phyloP scores from a whole-genome alignment of 2,329 filamentous ascomycete genomes.

The Lasiodiplodia citricola region DNA sequence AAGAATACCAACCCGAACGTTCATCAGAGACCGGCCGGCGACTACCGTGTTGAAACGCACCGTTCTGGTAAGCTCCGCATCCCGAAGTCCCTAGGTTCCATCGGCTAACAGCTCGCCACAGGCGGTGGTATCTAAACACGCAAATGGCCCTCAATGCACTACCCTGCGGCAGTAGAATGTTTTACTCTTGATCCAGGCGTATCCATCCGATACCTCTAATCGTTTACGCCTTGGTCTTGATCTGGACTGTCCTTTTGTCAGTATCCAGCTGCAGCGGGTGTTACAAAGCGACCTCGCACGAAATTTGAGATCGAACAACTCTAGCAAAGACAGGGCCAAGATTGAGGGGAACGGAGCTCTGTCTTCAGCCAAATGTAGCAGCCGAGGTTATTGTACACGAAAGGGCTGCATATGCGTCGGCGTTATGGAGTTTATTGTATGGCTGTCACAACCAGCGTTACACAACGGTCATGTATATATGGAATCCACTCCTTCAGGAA shows the following conservation, averaged over 20 bases:
- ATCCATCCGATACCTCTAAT: neutral
- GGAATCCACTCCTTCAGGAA: constrained; percentile 1
- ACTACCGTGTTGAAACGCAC: constrained; percentile 22
- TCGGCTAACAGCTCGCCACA: neutral
- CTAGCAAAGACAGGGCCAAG: neutral
- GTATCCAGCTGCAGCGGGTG: neutral
- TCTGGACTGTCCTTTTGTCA: neutral
- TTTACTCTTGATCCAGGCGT: neutral
- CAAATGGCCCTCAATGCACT: neutral
- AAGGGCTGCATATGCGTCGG: constrained; percentile 6
- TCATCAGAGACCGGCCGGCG: constrained; percentile 31
- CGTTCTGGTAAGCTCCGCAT: constrained; percentile 13
- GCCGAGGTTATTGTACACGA: neutral
- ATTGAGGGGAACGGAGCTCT: neutral
- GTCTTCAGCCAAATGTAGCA: neutral
- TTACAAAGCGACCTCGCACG: neutral
- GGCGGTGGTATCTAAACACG: constrained; percentile 18
- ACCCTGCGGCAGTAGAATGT: neutral
- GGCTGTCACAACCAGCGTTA: neutral
- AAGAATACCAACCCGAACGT: constrained; percentile 38
- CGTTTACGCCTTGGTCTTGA: neutral
- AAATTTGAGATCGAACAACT: neutral
- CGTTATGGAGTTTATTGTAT: neutral
- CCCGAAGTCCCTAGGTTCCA: neutral
- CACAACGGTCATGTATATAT: neutral